Base-by-base conservation (phyloP, 2,329 filamentous ascomycete species). In the Penicillium digitatum region DNA sequence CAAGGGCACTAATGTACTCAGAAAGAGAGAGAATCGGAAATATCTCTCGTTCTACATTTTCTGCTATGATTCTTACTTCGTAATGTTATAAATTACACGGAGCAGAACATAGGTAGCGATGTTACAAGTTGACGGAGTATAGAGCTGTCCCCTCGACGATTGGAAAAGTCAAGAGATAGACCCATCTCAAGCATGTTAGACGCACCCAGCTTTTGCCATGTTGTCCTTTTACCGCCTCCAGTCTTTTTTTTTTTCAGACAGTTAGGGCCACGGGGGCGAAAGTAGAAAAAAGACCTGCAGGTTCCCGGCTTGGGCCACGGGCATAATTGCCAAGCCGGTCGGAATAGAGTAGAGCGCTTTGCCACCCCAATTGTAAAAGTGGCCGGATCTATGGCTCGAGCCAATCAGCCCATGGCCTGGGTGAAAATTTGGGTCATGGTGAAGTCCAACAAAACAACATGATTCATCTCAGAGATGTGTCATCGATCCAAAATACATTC, bases 121-220 rank as follows among this genome's bases (percentile, higher is more conserved):
- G 3, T 32, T 32, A 5, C 8, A 32, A 32, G 18, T 45, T n/a
- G 14, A 45, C 9, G 27, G 3, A n/a, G n/a, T 32, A 32, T 32
- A n/a, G 18, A 24, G 3, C 16, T 32, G 29, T 6, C 26, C 42
- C 42, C 26, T 46, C 31, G 18, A 18, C 43, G 27, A 47, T 32
- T 14, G 29, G 24, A 22, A 42, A 50, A 54, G 42, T 20, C 39
- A 35, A 37, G 26, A 38, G 40, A 45, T 48, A 34, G 57, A 63
- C 61, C 44, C 51, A 56, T 65, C 60, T 58, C 54, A 62, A 63
- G 61, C 62, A 62, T 12, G 18, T 29, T 48, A 56, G 50, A 55
- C n/a, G 40, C 38, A 20, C 26, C 37, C 31, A 55, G 42, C 31
- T 24, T 47, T 16, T 14, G 44, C 37, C 43, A 40, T 56, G 59